Conservation (phyloP, 805 yeast species). For the Saccharomyces mikatae region DNA sequence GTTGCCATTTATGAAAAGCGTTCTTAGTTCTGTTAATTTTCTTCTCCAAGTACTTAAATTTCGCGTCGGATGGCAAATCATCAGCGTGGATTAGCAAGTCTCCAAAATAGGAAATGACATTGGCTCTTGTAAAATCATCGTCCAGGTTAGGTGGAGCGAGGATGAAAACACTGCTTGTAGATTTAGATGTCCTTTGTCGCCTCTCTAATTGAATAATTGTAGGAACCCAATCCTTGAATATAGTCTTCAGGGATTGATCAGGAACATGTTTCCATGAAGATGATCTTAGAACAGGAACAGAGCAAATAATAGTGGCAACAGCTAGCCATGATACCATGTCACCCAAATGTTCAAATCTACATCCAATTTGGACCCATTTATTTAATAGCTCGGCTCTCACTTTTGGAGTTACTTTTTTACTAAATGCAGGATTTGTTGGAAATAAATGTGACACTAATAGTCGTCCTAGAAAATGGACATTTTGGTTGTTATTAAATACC, state of each 20-base stretch:
- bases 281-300: slow-evolving; percentile 72
- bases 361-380: slow-evolving; percentile 83
- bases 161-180: slow-evolving; percentile 50
- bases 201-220: slow-evolving; percentile 83
- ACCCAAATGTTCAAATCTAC: slow-evolving; percentile 66
- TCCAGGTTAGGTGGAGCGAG: slow-evolving; percentile 88
- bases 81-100: slow-evolving; percentile 52
- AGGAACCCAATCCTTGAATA: slow-evolving; percentile 84
- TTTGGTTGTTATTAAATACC: slow-evolving; percentile 55
- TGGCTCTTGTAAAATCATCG: slow-evolving; percentile 59
- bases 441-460: slow-evolving; percentile 64
- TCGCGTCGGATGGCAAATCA: slow-evolving; percentile 21
- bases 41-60: slow-evolving; percentile 45
- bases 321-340: slow-evolving; percentile 95
- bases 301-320: slow-evolving; percentile 72
- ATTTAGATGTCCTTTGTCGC: slow-evolving; percentile 51
- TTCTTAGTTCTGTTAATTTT: slow-evolving; percentile 60
- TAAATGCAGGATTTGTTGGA: slow-evolving; percentile 19
- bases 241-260: slow-evolving; percentile 46
- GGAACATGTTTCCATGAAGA: slow-evolving; percentile 70
- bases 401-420: slow-evolving; percentile 8
- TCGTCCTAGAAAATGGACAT: slow-evolving; percentile 73
- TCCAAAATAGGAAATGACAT: slow-evolving; percentile 85
- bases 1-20: slow-evolving; percentile 78
- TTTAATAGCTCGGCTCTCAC: slow-evolving; percentile 58